phyloP scores from a whole-genome alignment of 306 rosid genomes.

The Prunus mume region DNA sequence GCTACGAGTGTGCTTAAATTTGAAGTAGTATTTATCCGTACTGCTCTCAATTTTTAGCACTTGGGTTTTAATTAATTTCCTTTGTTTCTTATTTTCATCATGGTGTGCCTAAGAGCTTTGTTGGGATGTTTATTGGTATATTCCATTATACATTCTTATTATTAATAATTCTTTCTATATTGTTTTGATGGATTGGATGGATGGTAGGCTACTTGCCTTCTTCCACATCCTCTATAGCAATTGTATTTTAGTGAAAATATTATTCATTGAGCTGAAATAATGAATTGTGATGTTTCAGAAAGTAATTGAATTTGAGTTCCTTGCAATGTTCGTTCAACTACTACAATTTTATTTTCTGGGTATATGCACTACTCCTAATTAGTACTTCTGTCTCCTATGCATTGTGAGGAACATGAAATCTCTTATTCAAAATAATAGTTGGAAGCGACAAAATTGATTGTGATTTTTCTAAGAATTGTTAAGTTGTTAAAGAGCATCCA shows the following conservation, averaged over 20 bases:
- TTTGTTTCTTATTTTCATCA: not conserved
- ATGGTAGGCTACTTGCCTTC: constrained; percentile 4
- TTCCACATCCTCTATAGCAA: not conserved
- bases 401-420: too few relatives aligned
- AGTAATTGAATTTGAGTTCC: not conserved
- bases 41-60: not conserved
- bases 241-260: not conserved
- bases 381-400: too few relatives aligned
- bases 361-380: too few relatives aligned
- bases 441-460: too few relatives aligned
- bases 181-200: constrained; percentile 1
- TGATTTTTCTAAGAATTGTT: too few relatives aligned
- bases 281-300: not conserved
- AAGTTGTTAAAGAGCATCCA: too few relatives aligned
- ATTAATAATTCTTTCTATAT: not conserved
- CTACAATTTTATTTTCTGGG: too few relatives aligned
- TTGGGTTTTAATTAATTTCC: not conserved
- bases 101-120: constrained; percentile 2
- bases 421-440: too few relatives aligned
- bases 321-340: not conserved
- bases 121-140: constrained; percentile 12
- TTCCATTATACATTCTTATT: constrained; percentile 9
- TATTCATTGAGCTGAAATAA: not conserved
- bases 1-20: constrained; percentile 48
- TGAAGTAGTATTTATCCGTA: not conserved